These are phyloP conservation scores for Trichoderma arundinaceum DNA, from an alignment of 2,329 filamentous ascomycete genomes.

Conservation along the genomic window DNA sequence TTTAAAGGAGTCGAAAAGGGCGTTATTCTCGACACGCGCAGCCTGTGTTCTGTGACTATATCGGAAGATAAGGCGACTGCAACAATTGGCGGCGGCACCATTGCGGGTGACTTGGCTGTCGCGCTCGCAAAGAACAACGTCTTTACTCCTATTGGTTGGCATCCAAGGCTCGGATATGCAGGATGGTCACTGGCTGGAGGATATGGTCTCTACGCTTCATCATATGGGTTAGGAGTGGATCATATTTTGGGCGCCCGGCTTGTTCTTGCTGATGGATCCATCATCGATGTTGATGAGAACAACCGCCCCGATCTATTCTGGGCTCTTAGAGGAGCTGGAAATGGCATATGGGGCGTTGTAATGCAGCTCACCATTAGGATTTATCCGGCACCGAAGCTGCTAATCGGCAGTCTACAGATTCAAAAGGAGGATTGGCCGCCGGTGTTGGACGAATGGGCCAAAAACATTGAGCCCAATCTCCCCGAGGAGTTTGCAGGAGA, in stretches of 20 bases:
- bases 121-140: background rate
- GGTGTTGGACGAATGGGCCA: background rate
- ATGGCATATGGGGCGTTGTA: conserved; percentile 38
- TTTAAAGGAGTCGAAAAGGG: background rate
- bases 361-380: conserved; percentile 40
- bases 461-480: background rate
- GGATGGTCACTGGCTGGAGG: conserved; percentile 21
- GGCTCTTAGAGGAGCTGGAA: conserved; percentile 40
- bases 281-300: background rate
- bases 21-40: conserved; percentile 5
- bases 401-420: conserved; percentile 5
- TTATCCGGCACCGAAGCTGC: conserved; percentile 31
- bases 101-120: conserved; percentile 1
- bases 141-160: conserved; percentile 17
- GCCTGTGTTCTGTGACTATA: background rate
- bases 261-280: conserved; percentile 3
- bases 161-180: conserved; percentile 10
- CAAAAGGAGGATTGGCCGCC: conserved; percentile 4
- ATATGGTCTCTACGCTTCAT: conserved; percentile 15
- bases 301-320: conserved; percentile 37
- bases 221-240: conserved; percentile 16
- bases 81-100: background rate
- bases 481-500: conserved; percentile 19
- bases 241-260: background rate
- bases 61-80: background rate